Evolutionary conservation across 2,329 filamentous ascomycete genomes (phyloP).

Genomic region (Calycina marina): DNA sequence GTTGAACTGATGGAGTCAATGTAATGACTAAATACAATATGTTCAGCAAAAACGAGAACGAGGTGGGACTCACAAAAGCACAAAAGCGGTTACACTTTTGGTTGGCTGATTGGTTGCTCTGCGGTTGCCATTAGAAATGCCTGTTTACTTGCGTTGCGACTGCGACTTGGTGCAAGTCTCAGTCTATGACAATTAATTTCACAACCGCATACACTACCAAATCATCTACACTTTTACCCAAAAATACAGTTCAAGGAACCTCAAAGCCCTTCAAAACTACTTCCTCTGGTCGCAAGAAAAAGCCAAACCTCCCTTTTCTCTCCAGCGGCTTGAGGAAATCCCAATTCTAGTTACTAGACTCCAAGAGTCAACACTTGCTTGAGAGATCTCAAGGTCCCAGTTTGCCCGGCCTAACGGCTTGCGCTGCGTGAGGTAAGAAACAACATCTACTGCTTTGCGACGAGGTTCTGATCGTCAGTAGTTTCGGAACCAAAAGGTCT

Average conservation of each 20-base stretch:
- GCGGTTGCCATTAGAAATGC: no score
- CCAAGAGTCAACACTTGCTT: slow-evolving; percentile 31
- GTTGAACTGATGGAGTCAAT: no score
- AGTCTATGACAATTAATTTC: no score
- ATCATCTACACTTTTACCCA: neutral
- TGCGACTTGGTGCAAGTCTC: no score
- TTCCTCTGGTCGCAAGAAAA: slow-evolving; percentile 13
- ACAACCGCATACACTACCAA: neutral
- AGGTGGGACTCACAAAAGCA: no score
- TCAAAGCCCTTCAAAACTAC: neutral
- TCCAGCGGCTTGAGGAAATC: slow-evolving; percentile 18
- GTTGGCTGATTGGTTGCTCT: no score
- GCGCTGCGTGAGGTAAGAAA: slow-evolving; percentile 66
- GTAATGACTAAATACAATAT: no score
- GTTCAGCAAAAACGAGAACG: no score
- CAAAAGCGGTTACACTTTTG: no score
- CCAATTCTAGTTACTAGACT: slow-evolving; percentile 12
- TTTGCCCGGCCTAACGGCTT: slow-evolving; percentile 69
- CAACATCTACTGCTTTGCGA: no score
- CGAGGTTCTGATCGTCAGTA: slow-evolving; percentile 12
- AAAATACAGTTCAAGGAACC: slow-evolving; percentile 1
- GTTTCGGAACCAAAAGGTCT: slow-evolving; percentile 36
- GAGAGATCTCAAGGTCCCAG: slow-evolving; percentile 29
- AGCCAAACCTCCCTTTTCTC: slow-evolving; percentile 2
- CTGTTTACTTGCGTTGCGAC: no score